These are phyloP conservation scores for Rhododendron williamsianum DNA, from an alignment of 148 eudicot species.

Conservation along the genomic window DNA sequence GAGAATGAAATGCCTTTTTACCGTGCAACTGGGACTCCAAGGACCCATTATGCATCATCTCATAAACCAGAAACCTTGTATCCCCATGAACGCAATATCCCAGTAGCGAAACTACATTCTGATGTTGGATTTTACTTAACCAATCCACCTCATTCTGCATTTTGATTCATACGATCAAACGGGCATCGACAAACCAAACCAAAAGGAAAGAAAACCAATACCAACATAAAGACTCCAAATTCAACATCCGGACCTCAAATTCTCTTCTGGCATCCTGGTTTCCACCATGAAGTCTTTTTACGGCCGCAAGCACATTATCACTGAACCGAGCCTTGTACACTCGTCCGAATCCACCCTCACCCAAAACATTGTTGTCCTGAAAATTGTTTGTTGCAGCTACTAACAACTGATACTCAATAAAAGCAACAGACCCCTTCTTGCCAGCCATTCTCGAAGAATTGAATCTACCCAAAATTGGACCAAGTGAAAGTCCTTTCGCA, in stretches of 20 bases:
- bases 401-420: constrained; percentile 54
- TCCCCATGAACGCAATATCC: constrained; percentile 62
- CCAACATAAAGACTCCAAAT: not conserved
- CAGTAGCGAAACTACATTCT: constrained; percentile 55
- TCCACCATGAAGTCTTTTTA: constrained; percentile 44
- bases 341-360: constrained; percentile 48
- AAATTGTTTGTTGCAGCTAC: constrained; percentile 63
- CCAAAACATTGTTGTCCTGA: constrained; percentile 44
- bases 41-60: constrained; percentile 81
- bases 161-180: not conserved
- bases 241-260: constrained; percentile 52
- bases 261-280: constrained; percentile 38
- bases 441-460: constrained; percentile 39
- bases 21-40: constrained; percentile 74
- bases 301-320: constrained; percentile 45
- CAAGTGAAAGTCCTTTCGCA: constrained; percentile 29
- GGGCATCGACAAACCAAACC: not conserved
- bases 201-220: not conserved
- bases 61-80: constrained; percentile 58
- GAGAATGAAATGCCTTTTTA: constrained; percentile 15
- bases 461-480: constrained; percentile 43
- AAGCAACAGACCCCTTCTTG: constrained; percentile 50
- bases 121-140: constrained; percentile 67
- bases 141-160: constrained; percentile 72
- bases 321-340: constrained; percentile 62